Evolutionary conservation across 2,329 filamentous ascomycete genomes (phyloP).

Genomic region (Hymenoscyphus albidus): DNA sequence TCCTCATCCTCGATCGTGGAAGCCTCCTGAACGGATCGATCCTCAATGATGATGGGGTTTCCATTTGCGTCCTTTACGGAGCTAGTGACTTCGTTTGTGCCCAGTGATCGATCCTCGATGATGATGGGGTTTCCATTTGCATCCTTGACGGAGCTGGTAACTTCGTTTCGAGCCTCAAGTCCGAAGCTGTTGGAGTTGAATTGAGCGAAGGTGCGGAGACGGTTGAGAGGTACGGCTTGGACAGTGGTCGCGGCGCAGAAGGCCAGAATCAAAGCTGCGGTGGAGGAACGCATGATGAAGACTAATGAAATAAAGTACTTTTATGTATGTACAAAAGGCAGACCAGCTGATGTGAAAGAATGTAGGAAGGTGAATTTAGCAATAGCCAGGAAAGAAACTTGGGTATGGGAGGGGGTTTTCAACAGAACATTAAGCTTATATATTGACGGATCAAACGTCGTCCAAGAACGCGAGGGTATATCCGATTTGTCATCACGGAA

Average conservation of each 20-base stretch:
- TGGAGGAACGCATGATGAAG: constrained; percentile 27
- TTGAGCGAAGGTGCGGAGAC: background rate
- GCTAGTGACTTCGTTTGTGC: too few species aligned
- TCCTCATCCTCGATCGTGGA: too few species aligned
- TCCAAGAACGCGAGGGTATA: too few species aligned
- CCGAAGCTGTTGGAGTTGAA: background rate
- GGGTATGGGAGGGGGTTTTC: too few species aligned
- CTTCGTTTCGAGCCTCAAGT: background rate
- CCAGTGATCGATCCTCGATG: background rate
- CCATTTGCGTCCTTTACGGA: too few species aligned
- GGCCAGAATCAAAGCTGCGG: constrained; percentile 26
- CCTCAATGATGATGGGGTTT: background rate
- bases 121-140: background rate
- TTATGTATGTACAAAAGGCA: constrained; percentile 10
- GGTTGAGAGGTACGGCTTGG: constrained; percentile 14
- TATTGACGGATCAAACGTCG: too few species aligned
- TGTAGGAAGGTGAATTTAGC: background rate
- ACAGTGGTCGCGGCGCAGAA: constrained; percentile 27
- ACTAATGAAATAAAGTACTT: constrained; percentile 1
- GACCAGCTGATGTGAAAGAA: constrained; percentile 18
- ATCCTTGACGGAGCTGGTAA: background rate
- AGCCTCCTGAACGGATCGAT: background rate
- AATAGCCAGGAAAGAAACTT: background rate
- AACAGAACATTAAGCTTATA: too few species aligned
- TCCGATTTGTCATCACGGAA: background rate